Conservation (phyloP, 2,329 filamentous ascomycete genomes). For the Orbilia brochopaga region DNA sequence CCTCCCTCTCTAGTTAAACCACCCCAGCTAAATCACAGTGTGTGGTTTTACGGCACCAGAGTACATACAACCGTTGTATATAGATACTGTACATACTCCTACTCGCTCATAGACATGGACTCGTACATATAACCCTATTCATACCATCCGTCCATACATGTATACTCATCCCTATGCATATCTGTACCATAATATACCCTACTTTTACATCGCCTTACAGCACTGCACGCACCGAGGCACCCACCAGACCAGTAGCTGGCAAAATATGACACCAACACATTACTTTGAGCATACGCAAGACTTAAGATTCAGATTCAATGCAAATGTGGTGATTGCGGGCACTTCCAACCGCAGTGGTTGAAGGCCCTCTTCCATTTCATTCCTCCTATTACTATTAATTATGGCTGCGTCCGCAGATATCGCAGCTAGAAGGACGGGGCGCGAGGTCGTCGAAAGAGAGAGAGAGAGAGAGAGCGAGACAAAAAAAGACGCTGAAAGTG, state of each 20-base stretch:
- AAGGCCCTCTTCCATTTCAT: slow-evolving; percentile 25
- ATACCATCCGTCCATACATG: not conserved
- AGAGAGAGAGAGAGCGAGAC: not conserved
- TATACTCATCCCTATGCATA: too few relatives aligned
- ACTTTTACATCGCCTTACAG: too few relatives aligned
- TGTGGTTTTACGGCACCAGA: too few relatives aligned
- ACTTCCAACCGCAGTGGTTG: slow-evolving; percentile 10
- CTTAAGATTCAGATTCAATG: not conserved
- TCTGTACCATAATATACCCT: too few relatives aligned
- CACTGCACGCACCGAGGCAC: too few relatives aligned
- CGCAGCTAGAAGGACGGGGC: slow-evolving; percentile 32
- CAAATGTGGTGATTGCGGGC: not conserved
- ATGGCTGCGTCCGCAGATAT: slow-evolving; percentile 23
- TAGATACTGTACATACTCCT: too few relatives aligned
- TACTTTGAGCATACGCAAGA: too few relatives aligned
- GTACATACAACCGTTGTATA: too few relatives aligned
- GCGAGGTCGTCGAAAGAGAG: slow-evolving; percentile 24
- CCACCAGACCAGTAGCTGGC: too few relatives aligned
- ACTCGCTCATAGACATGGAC: not conserved
- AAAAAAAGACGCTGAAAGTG: slow-evolving; percentile 5
- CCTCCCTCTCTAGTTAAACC: too few relatives aligned
- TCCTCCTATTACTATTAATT: slow-evolving; percentile 50
- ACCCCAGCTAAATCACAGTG: too few relatives aligned
- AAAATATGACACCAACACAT: too few relatives aligned
- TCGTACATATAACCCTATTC: slow-evolving; percentile 8